Evolutionary conservation across 768 basidiomycete species (phyloP).

Genomic region (Lentinula sp.): DNA sequence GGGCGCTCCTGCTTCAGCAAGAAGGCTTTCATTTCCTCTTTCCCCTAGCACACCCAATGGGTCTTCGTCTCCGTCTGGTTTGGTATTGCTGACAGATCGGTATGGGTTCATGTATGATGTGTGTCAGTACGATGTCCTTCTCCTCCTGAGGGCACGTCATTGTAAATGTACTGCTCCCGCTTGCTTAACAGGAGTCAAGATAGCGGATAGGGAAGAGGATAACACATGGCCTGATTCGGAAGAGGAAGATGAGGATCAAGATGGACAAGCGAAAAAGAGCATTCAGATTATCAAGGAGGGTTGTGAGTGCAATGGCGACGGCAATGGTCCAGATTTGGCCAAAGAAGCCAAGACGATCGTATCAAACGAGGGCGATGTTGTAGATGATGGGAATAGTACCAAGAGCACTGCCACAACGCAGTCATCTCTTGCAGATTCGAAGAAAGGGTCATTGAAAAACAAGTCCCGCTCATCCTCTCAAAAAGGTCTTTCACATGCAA

Average conservation of each 20-base stretch:
- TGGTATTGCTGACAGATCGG: conserved; percentile 64
- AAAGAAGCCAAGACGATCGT: background rate
- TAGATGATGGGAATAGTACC: conserved; percentile 7
- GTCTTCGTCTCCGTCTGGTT: conserved; percentile 15
- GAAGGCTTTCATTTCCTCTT: conserved; percentile 44
- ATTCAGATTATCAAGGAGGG: conserved; percentile 33
- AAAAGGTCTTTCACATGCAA: conserved; percentile 34
- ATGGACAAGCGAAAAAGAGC: conserved; percentile 27
- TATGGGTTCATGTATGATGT: conserved; percentile 92
- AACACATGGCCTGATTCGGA: conserved; percentile 74
- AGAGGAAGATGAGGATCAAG: conserved; percentile 28
- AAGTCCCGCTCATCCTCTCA: conserved; percentile 50
- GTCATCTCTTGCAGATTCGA: conserved; percentile 13
- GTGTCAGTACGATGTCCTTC: conserved; percentile 70
- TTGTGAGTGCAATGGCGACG: conserved; percentile 34
- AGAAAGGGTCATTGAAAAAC: conserved; percentile 2
- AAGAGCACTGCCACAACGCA: conserved; percentile 1
- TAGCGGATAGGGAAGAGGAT: conserved; percentile 76
- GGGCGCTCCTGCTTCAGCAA: conserved; percentile 39
- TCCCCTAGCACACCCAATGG: conserved; percentile 21
- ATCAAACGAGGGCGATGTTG: background rate
- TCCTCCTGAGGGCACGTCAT: conserved; percentile 67
- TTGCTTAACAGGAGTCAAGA: conserved; percentile 81
- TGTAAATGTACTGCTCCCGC: conserved; percentile 76
- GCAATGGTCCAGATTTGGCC: background rate